Base-by-base conservation (phyloP, 345 rosid species). In the Isatis tinctoria region DNA sequence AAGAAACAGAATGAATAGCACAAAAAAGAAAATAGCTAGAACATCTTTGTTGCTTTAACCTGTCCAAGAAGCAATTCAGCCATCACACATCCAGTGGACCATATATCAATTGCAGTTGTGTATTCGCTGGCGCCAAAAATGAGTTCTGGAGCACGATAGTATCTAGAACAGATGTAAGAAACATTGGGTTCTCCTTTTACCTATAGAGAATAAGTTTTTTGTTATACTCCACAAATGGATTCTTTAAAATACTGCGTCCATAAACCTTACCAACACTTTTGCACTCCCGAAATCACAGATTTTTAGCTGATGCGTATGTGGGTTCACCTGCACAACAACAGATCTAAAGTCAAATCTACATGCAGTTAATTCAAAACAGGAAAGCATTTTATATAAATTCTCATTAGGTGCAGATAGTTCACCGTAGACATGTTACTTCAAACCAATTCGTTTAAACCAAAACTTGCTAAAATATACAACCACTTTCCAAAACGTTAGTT, bases 81-180 rank as follows among this genome's bases (percentile, higher is more conserved):
- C 97, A 91, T 89, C 75, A 91, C 97, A 73, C 97, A 91, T 63
- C 97, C 97, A 8, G 93, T 81, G 28, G 97, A 91, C 97, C 97
- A 91, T 79, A 91, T 87, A 78, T 91, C 97, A 32, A 91, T 91
- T 24, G 97, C 96, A 71, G 97, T 87, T 56, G 97, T 91, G 76
- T 91, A 91, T 83, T 89, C 96, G 5, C 91, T 87, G 70, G 97
- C 96, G 73, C 97, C 97, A 81, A 91, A 91, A 78, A 91, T 91
- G 74, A 91, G 89, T 80, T 91, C 97, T 68, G 97, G 97, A 47
- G 97, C 97, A 49, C 97, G 97, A 45, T 89, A 91, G 74, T 91
- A 91, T 85, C 96, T 84, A 37, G 97, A 91, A 69, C 97, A 91
- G 59, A 91, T 91, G 74, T 91, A 91, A 20, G 97, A 91, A 65